phyloP scores from a whole-genome alignment of 2,329 filamentous ascomycete genomes.

The Aspergillaceae sp. region DNA sequence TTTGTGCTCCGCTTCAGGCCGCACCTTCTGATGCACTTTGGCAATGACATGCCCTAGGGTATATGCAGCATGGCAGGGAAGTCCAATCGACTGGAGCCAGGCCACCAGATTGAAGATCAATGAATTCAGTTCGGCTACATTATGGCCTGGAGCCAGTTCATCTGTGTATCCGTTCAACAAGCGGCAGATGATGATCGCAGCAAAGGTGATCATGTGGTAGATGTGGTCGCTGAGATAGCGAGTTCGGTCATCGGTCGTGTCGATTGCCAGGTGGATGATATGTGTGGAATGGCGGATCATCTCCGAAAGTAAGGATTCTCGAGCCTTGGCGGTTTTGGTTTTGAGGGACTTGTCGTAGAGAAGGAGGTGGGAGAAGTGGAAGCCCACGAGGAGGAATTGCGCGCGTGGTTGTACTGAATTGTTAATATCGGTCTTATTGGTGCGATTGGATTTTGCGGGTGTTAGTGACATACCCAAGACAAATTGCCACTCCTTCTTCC shows the following conservation, averaged over 20 bases:
- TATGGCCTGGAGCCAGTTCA: conserved; percentile 22
- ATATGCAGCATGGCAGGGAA: conserved; percentile 36
- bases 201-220: conserved; percentile 42
- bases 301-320: conserved; percentile 31
- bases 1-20: conserved; percentile 14
- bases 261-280: conserved; percentile 37
- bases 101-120: conserved; percentile 27
- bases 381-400: conserved; percentile 41
- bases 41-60: conserved; percentile 33
- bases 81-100: conserved; percentile 36
- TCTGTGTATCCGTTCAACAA: conserved; percentile 31
- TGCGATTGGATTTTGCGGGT: background rate
- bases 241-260: conserved; percentile 37
- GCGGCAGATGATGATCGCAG: conserved; percentile 25
- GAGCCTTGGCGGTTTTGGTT: conserved; percentile 27
- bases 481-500: conserved; percentile 34
- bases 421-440: conserved; percentile 1
- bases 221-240: conserved; percentile 40
- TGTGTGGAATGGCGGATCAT: conserved; percentile 35
- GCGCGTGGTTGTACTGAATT: conserved; percentile 33
- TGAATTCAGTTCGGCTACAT: conserved; percentile 26
- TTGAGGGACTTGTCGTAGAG: conserved; percentile 30
- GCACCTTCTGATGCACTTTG: conserved; percentile 24
- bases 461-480: conserved; percentile 25
- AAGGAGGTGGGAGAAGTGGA: conserved; percentile 38